Evolutionary conservation across 345 rosid species (phyloP), one percentile per base, ranked within the genome.

Genomic region (Aurinia saxatilis): DNA sequence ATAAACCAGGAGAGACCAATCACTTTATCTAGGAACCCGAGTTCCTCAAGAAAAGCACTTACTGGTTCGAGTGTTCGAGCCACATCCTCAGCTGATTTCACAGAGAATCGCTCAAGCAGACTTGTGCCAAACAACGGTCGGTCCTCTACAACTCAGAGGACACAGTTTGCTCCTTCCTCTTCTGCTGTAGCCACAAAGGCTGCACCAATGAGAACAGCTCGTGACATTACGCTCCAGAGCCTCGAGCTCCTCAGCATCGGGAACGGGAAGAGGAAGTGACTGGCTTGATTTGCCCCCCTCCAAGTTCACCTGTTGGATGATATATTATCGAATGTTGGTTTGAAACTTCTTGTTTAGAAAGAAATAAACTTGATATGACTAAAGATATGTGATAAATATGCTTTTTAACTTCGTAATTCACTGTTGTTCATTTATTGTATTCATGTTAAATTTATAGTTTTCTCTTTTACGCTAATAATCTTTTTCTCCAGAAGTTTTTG

Each of bases 191-290:
- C 77, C 29, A 53, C 79, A 41, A 88, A 92, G 10, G 47, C 80
- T 15, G 75, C 70, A 15, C 63, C 82, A 12, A 67, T 71, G 3
- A 78, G 77, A 48, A 58, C 84, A 27, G 74, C 82, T 39, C 96
- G 81, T 7, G 90, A 84, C 67, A 84, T 90, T 30, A 55, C 88
- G 4, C 77, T 87, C 15, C 67, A 81, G 63, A 87, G 91, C 79
- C 83, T 93, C 5, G 99, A 93, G 73, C 75, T 85, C 56, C 81
- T 93, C 15, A 70, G 91, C 10, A 72, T 90, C 41, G 82, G 88
- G 18, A 84, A 77, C 51, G 37, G 38, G 4, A 63, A 70, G 45
- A 70, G 74, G 59, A 63, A 70, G 46, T 70, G 46, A 70, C 42
- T 39, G 14, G 19, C 47, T 31, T 14, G 8, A 25, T 12, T 49